Evolutionary conservation across 2,329 filamentous ascomycete genomes (phyloP).

Genomic region (Cladosporium sphaerospermum): DNA sequence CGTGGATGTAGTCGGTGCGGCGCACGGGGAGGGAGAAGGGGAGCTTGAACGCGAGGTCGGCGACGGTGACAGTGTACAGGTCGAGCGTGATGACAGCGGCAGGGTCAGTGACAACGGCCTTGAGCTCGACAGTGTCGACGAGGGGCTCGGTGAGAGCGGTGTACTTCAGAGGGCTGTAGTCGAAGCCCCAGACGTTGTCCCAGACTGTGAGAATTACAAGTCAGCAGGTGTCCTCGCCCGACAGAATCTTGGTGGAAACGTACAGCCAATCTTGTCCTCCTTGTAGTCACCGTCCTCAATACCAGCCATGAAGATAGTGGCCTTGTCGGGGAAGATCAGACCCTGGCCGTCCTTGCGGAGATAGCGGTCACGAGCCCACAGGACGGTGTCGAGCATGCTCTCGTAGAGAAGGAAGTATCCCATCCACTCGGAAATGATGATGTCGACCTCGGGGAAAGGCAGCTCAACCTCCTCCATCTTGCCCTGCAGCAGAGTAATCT

Average conservation of each 20-base stretch:
- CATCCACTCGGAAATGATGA: conserved; percentile 99
- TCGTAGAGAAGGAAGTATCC: conserved; percentile 98
- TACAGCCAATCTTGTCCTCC: conserved; percentile 99
- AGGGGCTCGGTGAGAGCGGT: conserved; percentile 92
- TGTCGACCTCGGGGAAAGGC: conserved; percentile 92
- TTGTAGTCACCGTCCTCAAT: conserved; percentile 99
- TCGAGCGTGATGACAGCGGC: conserved; percentile 79
- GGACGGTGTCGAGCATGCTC: conserved; percentile 96
- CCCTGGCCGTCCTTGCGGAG: conserved; percentile 65
- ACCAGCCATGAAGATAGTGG: conserved; percentile 90
- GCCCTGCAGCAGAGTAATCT: conserved; percentile 95
- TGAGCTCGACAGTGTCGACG: conserved; percentile 95
- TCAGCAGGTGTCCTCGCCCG: conserved; percentile 17
- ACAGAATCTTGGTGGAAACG: conserved; percentile 37
- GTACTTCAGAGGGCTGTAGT: conserved; percentile 89
- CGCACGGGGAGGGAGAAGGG: conserved; percentile 71
- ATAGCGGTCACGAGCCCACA: conserved; percentile 93
- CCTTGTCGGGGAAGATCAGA: conserved; percentile 97
- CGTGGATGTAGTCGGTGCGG: conserved; percentile 92
- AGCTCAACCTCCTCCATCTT: conserved; percentile 99
- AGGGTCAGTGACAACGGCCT: conserved; percentile 93
- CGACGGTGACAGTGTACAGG: conserved; percentile 71
- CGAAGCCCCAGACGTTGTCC: conserved; percentile 98
- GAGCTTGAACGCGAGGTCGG: conserved; percentile 76
- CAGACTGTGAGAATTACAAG: conserved; percentile 59